Conservation (phyloP, 192 early-diverging fungal genomes). For the Entomortierella chlamydospora region DNA sequence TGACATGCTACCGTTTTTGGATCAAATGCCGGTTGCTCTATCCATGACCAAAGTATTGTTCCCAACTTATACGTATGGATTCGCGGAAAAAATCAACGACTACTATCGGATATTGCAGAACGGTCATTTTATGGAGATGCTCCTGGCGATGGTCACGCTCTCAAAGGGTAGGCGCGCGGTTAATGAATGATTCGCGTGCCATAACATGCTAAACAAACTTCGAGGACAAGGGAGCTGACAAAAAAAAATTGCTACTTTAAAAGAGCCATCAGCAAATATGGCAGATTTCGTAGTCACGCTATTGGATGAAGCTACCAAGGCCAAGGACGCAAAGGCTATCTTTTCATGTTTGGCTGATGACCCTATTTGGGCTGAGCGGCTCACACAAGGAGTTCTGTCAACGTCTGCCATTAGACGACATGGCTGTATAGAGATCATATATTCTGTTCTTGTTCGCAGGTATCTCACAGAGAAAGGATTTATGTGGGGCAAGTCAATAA, state of each 20-base stretch:
- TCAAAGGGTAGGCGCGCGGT: constrained; percentile 10
- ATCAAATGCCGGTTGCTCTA: constrained; percentile 36
- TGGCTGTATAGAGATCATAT: constrained; percentile 49
- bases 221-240: too few species aligned
- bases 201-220: too few species aligned
- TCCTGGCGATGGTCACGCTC: constrained; percentile 39
- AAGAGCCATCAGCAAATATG: constrained; percentile 22
- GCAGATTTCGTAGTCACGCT: constrained; percentile 41
- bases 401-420: constrained; percentile 7
- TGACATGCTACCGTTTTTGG: constrained; percentile 49
- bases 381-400: constrained; percentile 32
- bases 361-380: constrained; percentile 51
- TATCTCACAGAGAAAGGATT: constrained; percentile 7
- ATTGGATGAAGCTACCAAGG: constrained; percentile 33
- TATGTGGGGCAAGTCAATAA: neutral
- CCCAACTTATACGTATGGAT: constrained; percentile 39
- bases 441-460: constrained; percentile 52
- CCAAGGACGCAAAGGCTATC: constrained; percentile 40
- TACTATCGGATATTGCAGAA: constrained; percentile 29
- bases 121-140: constrained; percentile 46
- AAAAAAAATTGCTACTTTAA: too few species aligned
- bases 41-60: constrained; percentile 37
- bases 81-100: constrained; percentile 34
- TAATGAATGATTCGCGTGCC: too few species aligned
- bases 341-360: constrained; percentile 41